Percentiles rank a stretch among this genome's conserved stretches.
phyloP scores from a whole-genome alignment of 2,329 filamentous ascomycete species.

The Pestalotiopsis sp. region DNA sequence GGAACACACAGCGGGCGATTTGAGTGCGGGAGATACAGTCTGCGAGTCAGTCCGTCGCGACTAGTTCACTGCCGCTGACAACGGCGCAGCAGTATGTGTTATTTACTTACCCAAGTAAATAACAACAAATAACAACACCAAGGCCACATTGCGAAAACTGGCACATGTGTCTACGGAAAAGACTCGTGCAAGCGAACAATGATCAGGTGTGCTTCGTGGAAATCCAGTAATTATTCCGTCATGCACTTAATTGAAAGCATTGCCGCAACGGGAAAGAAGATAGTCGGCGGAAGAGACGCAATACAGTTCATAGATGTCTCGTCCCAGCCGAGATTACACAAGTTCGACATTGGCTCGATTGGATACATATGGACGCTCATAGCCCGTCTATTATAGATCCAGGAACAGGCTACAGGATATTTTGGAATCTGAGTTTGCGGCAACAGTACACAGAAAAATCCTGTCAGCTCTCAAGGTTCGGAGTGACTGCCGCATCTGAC shows the following conservation, averaged over 20 bases:
- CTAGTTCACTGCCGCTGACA: neutral
- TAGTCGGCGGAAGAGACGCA: neutral
- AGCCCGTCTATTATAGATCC: neutral
- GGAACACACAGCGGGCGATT: neutral
- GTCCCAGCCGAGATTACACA: neutral
- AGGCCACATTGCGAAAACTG: neutral
- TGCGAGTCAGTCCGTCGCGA: neutral
- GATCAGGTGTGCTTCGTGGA: neutral
- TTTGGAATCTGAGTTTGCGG: neutral
- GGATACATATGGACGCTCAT: neutral
- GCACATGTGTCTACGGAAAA: neutral
- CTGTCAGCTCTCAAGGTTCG: neutral
- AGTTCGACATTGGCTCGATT: neutral
- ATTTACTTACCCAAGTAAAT: neutral
- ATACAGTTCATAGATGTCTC: neutral
- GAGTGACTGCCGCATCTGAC: neutral
- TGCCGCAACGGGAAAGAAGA: conserved; percentile 2
- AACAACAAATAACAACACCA: neutral
- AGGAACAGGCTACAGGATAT: neutral
- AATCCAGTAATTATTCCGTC: too few species aligned
- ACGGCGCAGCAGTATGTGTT: neutral
- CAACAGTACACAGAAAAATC: neutral
- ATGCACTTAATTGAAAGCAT: neutral
- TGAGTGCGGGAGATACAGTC: neutral
- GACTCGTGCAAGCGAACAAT: neutral